These are phyloP conservation scores for Penicillium ucsense DNA, from an alignment of 495 filamentous ascomycete genomes.

Conservation along the genomic window DNA sequence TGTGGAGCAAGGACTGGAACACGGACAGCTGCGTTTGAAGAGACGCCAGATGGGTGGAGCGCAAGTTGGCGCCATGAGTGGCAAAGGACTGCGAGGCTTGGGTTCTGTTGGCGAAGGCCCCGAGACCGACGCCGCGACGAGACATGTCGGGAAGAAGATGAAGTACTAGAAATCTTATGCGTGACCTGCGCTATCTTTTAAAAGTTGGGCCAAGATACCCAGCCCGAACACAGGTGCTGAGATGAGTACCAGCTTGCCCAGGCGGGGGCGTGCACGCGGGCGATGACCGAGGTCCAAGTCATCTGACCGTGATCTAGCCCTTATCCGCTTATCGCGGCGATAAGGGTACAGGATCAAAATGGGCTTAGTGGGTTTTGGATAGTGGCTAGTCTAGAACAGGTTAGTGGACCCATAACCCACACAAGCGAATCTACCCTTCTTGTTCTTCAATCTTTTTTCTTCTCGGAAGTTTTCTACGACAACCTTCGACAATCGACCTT, in stretches of 20 bases:
- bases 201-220: not conserved
- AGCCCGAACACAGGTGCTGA: no score
- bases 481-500: constrained; percentile 29
- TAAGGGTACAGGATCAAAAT: constrained; percentile 14
- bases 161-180: no score
- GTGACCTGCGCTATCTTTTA: no score
- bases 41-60: constrained; percentile 67
- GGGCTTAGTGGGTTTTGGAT: not conserved
- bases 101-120: constrained; percentile 76
- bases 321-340: constrained; percentile 8
- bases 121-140: constrained; percentile 72
- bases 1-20: constrained; percentile 87
- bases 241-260: no score
- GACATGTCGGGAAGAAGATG: constrained; percentile 25
- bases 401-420: constrained; percentile 17
- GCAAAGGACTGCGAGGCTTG: constrained; percentile 79
- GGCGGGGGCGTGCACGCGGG: not conserved
- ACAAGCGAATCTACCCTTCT: constrained; percentile 26
- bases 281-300: constrained; percentile 4
- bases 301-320: constrained; percentile 11
- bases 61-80: constrained; percentile 75
- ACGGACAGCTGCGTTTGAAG: constrained; percentile 88
- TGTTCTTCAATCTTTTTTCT: constrained; percentile 11
- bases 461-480: constrained; percentile 26
- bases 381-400: not conserved